Evolutionary conservation across 768 basidiomycete species (phyloP).

Genomic region (Russula emetica): DNA sequence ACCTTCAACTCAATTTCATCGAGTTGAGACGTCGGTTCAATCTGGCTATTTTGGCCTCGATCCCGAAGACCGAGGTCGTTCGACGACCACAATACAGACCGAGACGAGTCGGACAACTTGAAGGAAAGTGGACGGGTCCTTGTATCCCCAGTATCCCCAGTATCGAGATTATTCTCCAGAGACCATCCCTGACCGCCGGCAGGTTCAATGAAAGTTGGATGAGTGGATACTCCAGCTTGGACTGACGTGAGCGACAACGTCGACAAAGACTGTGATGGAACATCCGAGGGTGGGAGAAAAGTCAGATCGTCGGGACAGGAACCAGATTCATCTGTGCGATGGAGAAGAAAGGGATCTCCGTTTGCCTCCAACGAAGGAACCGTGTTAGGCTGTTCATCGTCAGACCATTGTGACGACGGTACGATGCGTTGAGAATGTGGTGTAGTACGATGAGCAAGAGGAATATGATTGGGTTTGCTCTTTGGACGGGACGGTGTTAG

Average conservation of each 20-base stretch:
- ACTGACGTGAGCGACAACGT: not conserved
- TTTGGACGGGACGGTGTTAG: constrained; percentile 16
- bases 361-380: not conserved
- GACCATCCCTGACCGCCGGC: not conserved
- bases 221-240: not conserved
- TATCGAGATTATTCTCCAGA: not conserved
- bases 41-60: constrained; percentile 11
- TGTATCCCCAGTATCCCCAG: not conserved
- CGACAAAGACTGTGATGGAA: not conserved
- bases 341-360: constrained; percentile 1
- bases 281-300: not conserved
- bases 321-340: not conserved
- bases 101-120: not conserved
- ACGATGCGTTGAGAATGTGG: constrained; percentile 24
- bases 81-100: not conserved
- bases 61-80: not conserved
- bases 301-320: not conserved
- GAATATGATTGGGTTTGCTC: not conserved
- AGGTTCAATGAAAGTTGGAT: not conserved
- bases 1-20: constrained; percentile 17
- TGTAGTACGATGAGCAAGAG: constrained; percentile 1
- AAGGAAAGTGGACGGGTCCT: not conserved
- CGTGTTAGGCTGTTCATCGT: not conserved
- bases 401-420: constrained; percentile 23
- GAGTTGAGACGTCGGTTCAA: constrained; percentile 22